Base-by-base conservation (phyloP, 1,284 basidiomycete species). In the Ustilago nuda region DNA sequence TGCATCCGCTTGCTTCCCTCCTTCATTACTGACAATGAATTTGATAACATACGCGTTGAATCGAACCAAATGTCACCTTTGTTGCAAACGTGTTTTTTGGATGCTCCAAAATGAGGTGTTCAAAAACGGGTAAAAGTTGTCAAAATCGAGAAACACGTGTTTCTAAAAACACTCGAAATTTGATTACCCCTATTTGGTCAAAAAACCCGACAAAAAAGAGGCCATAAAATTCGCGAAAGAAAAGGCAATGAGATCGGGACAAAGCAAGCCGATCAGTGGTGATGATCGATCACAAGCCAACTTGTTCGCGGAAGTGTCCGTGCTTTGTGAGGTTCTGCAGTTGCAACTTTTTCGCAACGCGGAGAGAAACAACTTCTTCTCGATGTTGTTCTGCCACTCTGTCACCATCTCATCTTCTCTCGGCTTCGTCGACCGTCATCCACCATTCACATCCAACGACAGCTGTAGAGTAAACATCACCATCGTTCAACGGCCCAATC, bases 341-440 rank as follows among this genome's bases (percentile, higher is more conserved):
- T 39, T 65, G 30, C 37, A 46, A 65, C 46, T 66, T 63, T 61
- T 60, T 62, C 63, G 59, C 60, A 56, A 59, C 69, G 69, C 63
- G 60, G 58, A 50, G 39, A 23, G 30, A 61, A 45, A 30, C 56
- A 45, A 35, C 56, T 59, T 52, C 66, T 56, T 64, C 43, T 36
- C 52, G 48, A 46, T 61, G 50, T 56, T 56, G 17, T 52, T 37
- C 35, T 58, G 8, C n/a, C 27, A 17, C 33, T 48, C 23, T 61
- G 39, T 46, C 55, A 19, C 32, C 56, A 39, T 41, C 41, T 50
- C 43, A 33, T 23, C 30, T 7, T n/a, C 17, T 61, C 50, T 36
- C 41, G 61, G 32, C 56, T 53, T 66, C 41, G 51, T 59, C 41
- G 55, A 35, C 27, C 61, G 11, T 12, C 30, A 30, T 19, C 7